phyloP scores from a whole-genome alignment of 202 grass and related monocot genomes.

The Zizania palustris region DNA sequence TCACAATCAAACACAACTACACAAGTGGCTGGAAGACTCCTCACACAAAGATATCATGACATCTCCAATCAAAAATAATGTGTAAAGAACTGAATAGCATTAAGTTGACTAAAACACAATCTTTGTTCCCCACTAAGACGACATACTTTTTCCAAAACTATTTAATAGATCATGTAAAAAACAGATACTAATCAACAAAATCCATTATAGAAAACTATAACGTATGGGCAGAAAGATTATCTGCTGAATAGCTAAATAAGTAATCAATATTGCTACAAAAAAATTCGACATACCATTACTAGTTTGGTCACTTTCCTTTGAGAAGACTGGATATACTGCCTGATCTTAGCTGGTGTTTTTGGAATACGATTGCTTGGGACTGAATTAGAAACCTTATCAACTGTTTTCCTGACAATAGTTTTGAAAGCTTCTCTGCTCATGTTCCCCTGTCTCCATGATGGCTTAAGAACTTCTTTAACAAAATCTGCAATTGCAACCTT shows the following conservation, averaged over 20 bases:
- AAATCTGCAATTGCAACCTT: constrained; percentile 91
- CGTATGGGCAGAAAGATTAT: constrained; percentile 34
- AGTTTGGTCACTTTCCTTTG: constrained; percentile 93
- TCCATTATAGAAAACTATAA: constrained; percentile 23
- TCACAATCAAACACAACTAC: constrained; percentile 19
- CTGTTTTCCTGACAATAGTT: constrained; percentile 96
- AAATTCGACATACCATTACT: constrained; percentile 84
- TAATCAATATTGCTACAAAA: constrained; percentile 31
- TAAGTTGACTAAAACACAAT: constrained; percentile 23
- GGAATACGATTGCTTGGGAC: constrained; percentile 81
- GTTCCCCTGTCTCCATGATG: constrained; percentile 94
- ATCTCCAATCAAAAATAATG: constrained; percentile 8
- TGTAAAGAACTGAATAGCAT: constrained; percentile 36
- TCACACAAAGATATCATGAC: constrained; percentile 18
- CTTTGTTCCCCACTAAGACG: constrained; percentile 30
- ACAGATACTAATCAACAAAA: background rate
- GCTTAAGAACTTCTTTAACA: constrained; percentile 95
- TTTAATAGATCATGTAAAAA: constrained; percentile 24
- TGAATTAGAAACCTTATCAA: constrained; percentile 89
- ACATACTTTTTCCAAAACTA: constrained; percentile 7
- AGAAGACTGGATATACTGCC: constrained; percentile 83
- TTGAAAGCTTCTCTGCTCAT: constrained; percentile 98
- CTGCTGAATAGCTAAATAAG: constrained; percentile 34
- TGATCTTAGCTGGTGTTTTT: constrained; percentile 80
- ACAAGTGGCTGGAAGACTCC: no score